Base-by-base conservation (phyloP, 148 eudicot genomes). In the Mesembryanthemum crystallinum region DNA sequence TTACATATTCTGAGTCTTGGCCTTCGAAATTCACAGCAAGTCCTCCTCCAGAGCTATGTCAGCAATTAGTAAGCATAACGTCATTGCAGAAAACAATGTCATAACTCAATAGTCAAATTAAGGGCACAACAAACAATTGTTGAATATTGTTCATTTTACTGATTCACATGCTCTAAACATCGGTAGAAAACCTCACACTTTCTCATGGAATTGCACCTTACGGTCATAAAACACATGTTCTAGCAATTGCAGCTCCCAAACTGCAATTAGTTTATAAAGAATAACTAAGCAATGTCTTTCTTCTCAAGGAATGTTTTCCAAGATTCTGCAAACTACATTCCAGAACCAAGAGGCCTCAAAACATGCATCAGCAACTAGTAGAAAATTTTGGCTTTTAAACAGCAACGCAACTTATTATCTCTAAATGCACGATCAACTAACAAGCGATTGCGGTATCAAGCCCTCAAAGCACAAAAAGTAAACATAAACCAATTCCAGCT, bases 1-100 rank as follows among this genome's bases (percentile, higher is more conserved):
- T 73, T 15, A 73, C 62, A 71, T 83, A 85, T 80, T 83, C 81
- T 15, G n/a, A 62, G 58, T 69, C 77, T 51, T 67, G 69, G 72
- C 69, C 73, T 75, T 77, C 80, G 80, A 80, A 81, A 33, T 71
- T 73, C 20, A 89, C 79, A 66, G 73, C 25, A 57, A 89, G 86
- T 66, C 83, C 78, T 72, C 87, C 87, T 47, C 72, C 74, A 67
- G 82, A 64, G 80, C 90, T 84, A 75, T 59, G 18, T 11, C 23
- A 7, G 20, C 55, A 55, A 55, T 67, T 76, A 7, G 57, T 52
- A 39, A 28, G 24, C 42, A 67, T 39, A 5, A 76, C 25, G 60
- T 52, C 24, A 25, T 64, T 14, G 21, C 62, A 52, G 54, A 64
- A 64, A 32, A 51, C 58, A n/a, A 52, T 25, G 14, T 32, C 23